These are phyloP conservation scores for Podaxis pistillaris DNA, from an alignment of 768 basidiomycete genomes.

Conservation along the genomic window DNA sequence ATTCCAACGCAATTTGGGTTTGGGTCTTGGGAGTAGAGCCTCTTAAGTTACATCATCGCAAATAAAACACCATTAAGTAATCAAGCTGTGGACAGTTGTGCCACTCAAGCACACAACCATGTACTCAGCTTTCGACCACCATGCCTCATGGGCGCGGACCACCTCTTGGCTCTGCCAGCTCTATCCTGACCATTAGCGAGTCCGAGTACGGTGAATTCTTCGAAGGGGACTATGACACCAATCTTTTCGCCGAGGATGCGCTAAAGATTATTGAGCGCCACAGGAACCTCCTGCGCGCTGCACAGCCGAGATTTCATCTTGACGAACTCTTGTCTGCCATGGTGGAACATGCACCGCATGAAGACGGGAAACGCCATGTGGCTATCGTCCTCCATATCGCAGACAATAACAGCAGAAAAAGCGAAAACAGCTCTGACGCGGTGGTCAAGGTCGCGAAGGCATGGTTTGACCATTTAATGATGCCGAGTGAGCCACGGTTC, in stretches of 20 bases:
- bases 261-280: neutral
- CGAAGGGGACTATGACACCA: neutral
- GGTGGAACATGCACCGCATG: constrained; percentile 21
- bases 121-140: neutral
- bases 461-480: constrained; percentile 20
- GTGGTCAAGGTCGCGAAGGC: constrained; percentile 19
- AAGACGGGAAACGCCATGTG: constrained; percentile 19
- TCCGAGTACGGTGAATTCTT: neutral
- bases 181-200: neutral
- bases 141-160: neutral
- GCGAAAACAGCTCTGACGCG: neutral
- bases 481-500: constrained; percentile 17
- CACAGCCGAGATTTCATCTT: constrained; percentile 10
- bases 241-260: neutral
- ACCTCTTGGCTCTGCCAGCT: neutral
- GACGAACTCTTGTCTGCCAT: constrained; percentile 18
- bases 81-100: neutral
- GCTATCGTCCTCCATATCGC: constrained; percentile 22
- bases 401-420: constrained; percentile 12
- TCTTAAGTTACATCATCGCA: too few relatives aligned
- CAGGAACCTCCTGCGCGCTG: neutral
- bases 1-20: too few relatives aligned
- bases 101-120: neutral
- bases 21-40: too few relatives aligned
- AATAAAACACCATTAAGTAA: too few relatives aligned